These are phyloP conservation scores for Picocystis salinarum DNA, from an alignment of 139 green algal species.

Conservation along the genomic window DNA sequence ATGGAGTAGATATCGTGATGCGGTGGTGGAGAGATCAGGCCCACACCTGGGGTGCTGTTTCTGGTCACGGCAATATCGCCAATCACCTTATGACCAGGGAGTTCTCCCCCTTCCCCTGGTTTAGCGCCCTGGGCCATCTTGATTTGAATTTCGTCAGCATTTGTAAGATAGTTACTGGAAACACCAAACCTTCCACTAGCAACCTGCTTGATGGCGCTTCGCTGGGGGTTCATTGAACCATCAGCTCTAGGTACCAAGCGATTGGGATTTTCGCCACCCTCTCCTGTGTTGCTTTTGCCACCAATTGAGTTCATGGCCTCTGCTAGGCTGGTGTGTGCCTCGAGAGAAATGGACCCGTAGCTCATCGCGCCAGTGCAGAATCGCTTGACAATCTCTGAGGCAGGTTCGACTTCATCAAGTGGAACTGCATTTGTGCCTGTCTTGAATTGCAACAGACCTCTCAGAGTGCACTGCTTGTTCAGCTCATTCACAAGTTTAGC, in stretches of 20 bases:
- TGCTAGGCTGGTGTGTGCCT: constrained; percentile 79
- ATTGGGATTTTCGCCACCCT: constrained; percentile 81
- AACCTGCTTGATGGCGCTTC: constrained; percentile 73
- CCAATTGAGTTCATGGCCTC: constrained; percentile 83
- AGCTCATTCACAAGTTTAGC: constrained; percentile 39
- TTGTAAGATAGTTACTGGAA: constrained; percentile 80
- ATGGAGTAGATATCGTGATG: constrained; percentile 41
- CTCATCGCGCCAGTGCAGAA: constrained; percentile 75
- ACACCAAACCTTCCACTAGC: constrained; percentile 79
- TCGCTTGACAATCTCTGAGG: constrained; percentile 68
- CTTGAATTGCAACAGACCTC: constrained; percentile 77
- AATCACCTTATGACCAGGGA: constrained; percentile 74
- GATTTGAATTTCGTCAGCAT: constrained; percentile 87
- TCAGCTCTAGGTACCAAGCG: constrained; percentile 54
- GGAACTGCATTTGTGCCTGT: constrained; percentile 8
- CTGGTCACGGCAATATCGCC: constrained; percentile 72
- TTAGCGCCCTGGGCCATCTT: constrained; percentile 72
- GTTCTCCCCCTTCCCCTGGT: constrained; percentile 74
- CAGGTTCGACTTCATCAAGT: constrained; percentile 63
- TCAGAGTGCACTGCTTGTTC: constrained; percentile 63
- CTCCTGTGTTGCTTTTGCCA: constrained; percentile 56
- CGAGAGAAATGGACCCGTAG: constrained; percentile 72
- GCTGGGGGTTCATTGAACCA: constrained; percentile 58
- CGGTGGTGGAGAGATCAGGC: constrained; percentile 45
- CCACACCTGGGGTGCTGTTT: constrained; percentile 70